A percentile compares a stretch with the other conserved stretches of the same genome.
phyloP scores from a whole-genome alignment of 805 yeast genomes.

The Suhomyces sp. region DNA sequence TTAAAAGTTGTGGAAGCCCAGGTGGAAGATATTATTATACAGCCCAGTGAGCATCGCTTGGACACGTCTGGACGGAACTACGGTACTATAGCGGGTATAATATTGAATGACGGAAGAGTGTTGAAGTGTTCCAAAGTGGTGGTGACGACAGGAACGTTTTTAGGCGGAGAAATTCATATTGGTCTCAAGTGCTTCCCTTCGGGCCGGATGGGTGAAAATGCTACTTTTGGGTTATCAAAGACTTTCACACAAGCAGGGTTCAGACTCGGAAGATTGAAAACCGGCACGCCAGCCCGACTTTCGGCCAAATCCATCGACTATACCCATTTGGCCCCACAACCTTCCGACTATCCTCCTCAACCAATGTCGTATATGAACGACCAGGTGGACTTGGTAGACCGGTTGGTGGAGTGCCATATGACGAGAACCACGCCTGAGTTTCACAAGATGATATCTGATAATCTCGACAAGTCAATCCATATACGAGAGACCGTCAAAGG shows the following conservation, averaged over 20 bases:
- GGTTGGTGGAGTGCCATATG: slow-evolving; percentile 67
- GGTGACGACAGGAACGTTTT: slow-evolving; percentile 92
- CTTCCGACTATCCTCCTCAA: slow-evolving; percentile 78
- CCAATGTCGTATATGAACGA: slow-evolving; percentile 89
- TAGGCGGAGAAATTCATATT: slow-evolving; percentile 91
- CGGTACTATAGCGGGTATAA: slow-evolving; percentile 64
- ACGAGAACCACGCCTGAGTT: slow-evolving; percentile 75
- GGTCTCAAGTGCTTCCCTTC: slow-evolving; percentile 81
- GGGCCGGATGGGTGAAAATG: slow-evolving; percentile 90
- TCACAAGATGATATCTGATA: slow-evolving; percentile 65
- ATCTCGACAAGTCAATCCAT: slow-evolving; percentile 81
- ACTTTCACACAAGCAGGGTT: slow-evolving; percentile 79
- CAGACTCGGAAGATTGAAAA: slow-evolving; percentile 81
- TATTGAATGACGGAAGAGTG: slow-evolving; percentile 64
- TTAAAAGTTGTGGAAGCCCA: slow-evolving; percentile 65
- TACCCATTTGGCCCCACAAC: slow-evolving; percentile 58
- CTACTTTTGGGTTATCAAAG: slow-evolving; percentile 83
- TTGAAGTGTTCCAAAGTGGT: slow-evolving; percentile 67
- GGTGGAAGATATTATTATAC: slow-evolving; percentile 81
- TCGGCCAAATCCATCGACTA: slow-evolving; percentile 71
- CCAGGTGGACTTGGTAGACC: slow-evolving; percentile 52
- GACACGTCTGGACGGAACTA: slow-evolving; percentile 38
- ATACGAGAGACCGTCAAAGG: slow-evolving; percentile 93
- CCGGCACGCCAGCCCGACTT: slow-evolving; percentile 96
- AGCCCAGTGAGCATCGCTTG: slow-evolving; percentile 20